Base-by-base conservation (phyloP, 495 filamentous ascomycete genomes). In the Platismatia glauca region DNA sequence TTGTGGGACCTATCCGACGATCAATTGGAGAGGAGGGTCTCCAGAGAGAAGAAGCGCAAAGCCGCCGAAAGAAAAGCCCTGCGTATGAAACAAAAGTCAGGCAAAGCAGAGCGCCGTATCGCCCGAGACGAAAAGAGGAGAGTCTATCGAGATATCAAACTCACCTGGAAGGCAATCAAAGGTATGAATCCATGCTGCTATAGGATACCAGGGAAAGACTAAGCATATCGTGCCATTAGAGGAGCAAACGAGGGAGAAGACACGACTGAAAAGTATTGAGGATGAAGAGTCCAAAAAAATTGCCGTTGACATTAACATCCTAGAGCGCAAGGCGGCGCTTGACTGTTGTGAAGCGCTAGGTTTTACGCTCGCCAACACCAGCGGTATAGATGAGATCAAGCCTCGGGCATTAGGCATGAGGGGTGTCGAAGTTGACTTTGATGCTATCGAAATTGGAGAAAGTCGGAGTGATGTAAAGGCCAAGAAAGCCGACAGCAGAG, bases 1-100 rank as follows among this genome's bases (percentile, higher is more conserved):
- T 57, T 75, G 31, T 75, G 72, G 72, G 72, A 74, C 64, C 63
- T 75, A 22, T 27, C 63, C 8, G 72, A 74, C 57, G 61, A 67
- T 31, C 64, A 74, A 16, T 52, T 74, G 18, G 58, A 66, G 33
- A 63, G 69, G 46, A 60, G 73, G 20, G 52, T 74, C 12, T 61
- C 60, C 20, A 35, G 58, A 1, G 55, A 55, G 29, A 75, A 71
- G 62, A 66, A 62, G 39, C 58, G 64, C n/a, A 72, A 72, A 59
- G 66, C 56, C 33, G 50, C 61, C 22, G 71, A 68, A 22, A 60
- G 67, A 20, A 73, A 72, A 57, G 62, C 58, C 29, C 60, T 74
- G 13, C 60, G 72, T 27, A 18, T 61, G 6, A 56, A 68, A 46
- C 73, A 75, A 57, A 69, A 72, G 55, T 65, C 66, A 41, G 64